Evolutionary conservation across 176 grass and related monocot genomes (phyloP).

Genomic region (Chrysopogon serrulatus): DNA sequence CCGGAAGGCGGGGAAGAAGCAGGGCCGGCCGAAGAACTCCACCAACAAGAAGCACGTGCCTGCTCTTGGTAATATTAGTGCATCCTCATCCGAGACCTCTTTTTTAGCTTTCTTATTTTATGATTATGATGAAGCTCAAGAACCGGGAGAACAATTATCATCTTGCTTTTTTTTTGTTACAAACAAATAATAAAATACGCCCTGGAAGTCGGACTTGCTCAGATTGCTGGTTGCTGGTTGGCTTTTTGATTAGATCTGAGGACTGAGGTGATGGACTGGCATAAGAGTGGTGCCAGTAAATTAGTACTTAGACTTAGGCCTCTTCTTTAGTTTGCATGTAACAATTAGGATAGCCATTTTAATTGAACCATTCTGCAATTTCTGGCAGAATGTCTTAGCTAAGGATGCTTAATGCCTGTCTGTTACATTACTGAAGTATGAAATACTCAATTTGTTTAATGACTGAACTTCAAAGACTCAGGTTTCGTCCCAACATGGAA

Average conservation of each 20-base stretch:
- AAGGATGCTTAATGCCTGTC: not conserved
- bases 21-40: slow-evolving; percentile 70
- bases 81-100: not conserved
- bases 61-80: slow-evolving; percentile 44
- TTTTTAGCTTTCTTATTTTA: slow-evolving; percentile 19
- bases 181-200: not conserved
- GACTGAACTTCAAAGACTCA: not conserved
- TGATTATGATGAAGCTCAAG: not conserved
- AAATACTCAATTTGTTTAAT: not conserved
- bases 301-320: too few relatives aligned
- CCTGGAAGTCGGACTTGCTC: slow-evolving; percentile 2
- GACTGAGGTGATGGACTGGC: slow-evolving; percentile 22
- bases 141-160: not conserved
- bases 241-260: slow-evolving; percentile 32
- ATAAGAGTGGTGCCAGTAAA: too few relatives aligned
- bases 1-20: slow-evolving; percentile 56
- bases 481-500: not conserved
- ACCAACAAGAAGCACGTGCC: slow-evolving; percentile 69
- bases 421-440: too few relatives aligned
- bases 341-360: not conserved
- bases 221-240: not conserved
- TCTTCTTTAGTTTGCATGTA: slow-evolving; percentile 12
- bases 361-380: not conserved
- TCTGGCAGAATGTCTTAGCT: not conserved
- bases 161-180: not conserved